Base-by-base conservation (phyloP, 2,329 filamentous ascomycete genomes). In the Fusarium staphyleae region DNA sequence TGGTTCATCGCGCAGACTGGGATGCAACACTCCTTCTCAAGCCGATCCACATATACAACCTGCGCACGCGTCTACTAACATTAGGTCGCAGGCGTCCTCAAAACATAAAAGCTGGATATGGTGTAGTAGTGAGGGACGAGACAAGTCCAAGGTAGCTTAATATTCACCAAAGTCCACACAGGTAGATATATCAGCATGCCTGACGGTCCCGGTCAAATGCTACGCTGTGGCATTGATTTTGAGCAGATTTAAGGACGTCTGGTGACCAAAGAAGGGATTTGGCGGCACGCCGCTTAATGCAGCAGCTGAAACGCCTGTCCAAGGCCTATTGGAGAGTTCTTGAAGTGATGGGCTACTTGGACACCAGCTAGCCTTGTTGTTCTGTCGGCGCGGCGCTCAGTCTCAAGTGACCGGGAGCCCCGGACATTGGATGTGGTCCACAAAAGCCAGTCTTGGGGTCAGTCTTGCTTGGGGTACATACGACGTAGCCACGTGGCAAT, bases 401-500 rank as follows among this genome's bases (percentile, higher is more conserved):
- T 42, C 34, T 50, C 49, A 47, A 34, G 36, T 50, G 56, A 47
- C 47, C 34, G 22, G 57, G 51, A 37, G 28, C n/a, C 28, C 22
- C 19, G 24, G 36, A 33, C 30, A 33, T 32, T 40, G 47, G 43
- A 7, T 22, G 19, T 43, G 42, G 43, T 33, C 45, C 39, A 35
- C 32, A 16, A 14, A 33, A 40, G 24, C 19, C 24, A 30, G 29
- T 39, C 42, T 34, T 19, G 51, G 51, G 40, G 51, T n/a, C n/a
- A n/a, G n/a, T n/a, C n/a, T n/a, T n/a, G n/a, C n/a, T n/a, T n/a
- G n/a, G n/a, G n/a, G n/a, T 19, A 6, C 3, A 36, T 19, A 6
- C 24, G 24, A n/a, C n/a, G n/a, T 47, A 42, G 55, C 55, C 55
- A 61, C 57, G 59, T 61, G 57, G 57, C 57, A 55, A 41, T 48